A percentile compares a stretch with the other conserved stretches of the same genome.
These are phyloP conservation scores for Hypomontagnella monticulosa DNA, from an alignment of 495 filamentous ascomycete species.

Conservation along the genomic window DNA sequence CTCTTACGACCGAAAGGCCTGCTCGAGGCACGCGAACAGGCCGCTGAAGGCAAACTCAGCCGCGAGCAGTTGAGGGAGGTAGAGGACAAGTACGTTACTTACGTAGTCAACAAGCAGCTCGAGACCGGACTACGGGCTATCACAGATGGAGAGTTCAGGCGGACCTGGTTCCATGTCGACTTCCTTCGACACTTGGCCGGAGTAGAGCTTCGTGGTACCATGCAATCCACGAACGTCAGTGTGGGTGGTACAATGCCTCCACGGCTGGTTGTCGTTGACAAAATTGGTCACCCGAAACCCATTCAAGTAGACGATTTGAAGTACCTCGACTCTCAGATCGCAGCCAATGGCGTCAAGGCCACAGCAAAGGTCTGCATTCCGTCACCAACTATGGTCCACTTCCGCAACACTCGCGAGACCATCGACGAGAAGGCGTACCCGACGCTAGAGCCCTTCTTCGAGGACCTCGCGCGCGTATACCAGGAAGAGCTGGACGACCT, in stretches of 20 bases:
- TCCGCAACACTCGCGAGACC: conserved; percentile 68
- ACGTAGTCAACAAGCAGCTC: conserved; percentile 67
- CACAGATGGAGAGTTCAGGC: conserved; percentile 78
- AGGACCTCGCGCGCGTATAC: conserved; percentile 68
- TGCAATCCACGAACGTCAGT: conserved; percentile 55
- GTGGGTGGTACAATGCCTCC: conserved; percentile 57
- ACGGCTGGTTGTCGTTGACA: conserved; percentile 55
- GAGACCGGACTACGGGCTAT: conserved; percentile 69
- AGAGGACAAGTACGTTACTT: conserved; percentile 73
- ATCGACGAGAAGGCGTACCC: conserved; percentile 65
- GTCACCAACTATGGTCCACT: conserved; percentile 73
- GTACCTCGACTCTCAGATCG: conserved; percentile 62
- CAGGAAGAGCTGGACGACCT: conserved; percentile 68
- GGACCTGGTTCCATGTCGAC: conserved; percentile 61
- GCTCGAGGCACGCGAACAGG: conserved; percentile 53
- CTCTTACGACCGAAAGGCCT: conserved; percentile 54
- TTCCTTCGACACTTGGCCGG: conserved; percentile 56
- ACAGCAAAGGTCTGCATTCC: conserved; percentile 73
- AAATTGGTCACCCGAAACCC: conserved; percentile 56
- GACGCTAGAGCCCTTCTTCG: conserved; percentile 68
- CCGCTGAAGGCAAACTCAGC: conserved; percentile 46
- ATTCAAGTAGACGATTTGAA: conserved; percentile 69
- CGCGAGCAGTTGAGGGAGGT: conserved; percentile 54
- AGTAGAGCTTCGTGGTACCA: conserved; percentile 53
- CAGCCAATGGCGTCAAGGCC: conserved; percentile 54